Evolutionary conservation across 2,329 filamentous ascomycete species (phyloP), one percentile per base, ranked within the genome.

Genomic region (Colletotrichum lini): DNA sequence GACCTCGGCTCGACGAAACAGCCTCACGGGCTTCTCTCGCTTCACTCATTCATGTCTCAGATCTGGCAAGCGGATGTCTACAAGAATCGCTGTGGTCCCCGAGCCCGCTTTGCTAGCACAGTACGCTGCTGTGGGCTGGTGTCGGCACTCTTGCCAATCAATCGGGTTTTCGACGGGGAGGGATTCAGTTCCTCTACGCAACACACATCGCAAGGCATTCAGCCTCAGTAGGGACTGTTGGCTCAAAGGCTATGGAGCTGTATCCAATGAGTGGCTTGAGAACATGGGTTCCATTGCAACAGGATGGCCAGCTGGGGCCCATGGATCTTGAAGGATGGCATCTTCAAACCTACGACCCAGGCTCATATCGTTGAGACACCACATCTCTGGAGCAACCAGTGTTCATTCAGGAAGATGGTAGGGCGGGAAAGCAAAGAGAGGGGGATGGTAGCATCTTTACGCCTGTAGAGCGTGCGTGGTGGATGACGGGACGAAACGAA

Each of bases 141-240:
- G 40, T 45, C 23, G 35, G 35, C 30, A 30, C 21, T 30, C 40
- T 42, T 30, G 38, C 26, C 53, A 50, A 21, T 26, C 42, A 50
- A 42, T 26, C 45, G 16, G 42, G 38, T 21, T 62, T n/a, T 45
- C 53, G 21, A 59, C n/a, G 8, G 26, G 21, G 59, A 4, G 26
- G 15, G 59, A 3, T 8, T 21, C 59, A 13, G 30, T n/a, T 15
- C 21, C 21, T 65, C 40, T 26, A 56, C 30, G 23, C 26, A 50
- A 65, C 23, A 40, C 26, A n/a, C 10, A 47, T 30, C 21, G 26
- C 62, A 49, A 45, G 38, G 62, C 23, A 12, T 57, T 47, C 16
- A 42, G 30, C 7, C 26, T 38, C 15, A 23, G 54, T 9, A 13
- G n/a, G n/a, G n/a, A 18, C n/a, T 42, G 38, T 26, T 38, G 4